These are phyloP conservation scores for Limonium bicolor DNA, from an alignment of 148 eudicot species.

Conservation along the genomic window DNA sequence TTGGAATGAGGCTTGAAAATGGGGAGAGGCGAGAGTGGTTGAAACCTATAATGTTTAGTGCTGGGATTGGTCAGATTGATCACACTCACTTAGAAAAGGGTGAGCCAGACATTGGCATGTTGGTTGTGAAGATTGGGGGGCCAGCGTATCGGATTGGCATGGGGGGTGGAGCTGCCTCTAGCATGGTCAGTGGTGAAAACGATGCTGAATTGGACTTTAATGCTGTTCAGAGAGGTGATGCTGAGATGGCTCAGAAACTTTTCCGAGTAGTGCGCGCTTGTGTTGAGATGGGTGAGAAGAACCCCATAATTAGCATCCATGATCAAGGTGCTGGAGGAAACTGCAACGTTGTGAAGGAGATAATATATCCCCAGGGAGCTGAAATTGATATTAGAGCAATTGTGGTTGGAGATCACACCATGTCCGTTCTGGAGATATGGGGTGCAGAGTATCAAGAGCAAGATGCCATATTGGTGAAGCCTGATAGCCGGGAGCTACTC, in stretches of 20 bases:
- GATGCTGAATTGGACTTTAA: slow-evolving; percentile 86
- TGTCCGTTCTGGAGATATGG: slow-evolving; percentile 93
- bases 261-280: slow-evolving; percentile 90
- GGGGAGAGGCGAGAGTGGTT: slow-evolving; percentile 90
- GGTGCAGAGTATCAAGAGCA: slow-evolving; percentile 98
- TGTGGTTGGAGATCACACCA: slow-evolving; percentile 83
- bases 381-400: slow-evolving; percentile 69
- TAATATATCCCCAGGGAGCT: slow-evolving; percentile 82
- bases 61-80: slow-evolving; percentile 82
- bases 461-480: slow-evolving; percentile 78
- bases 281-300: slow-evolving; percentile 75
- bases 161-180: slow-evolving; percentile 98
- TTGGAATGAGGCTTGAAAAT: slow-evolving; percentile 78
- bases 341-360: slow-evolving; percentile 91
- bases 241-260: slow-evolving; percentile 87
- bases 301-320: slow-evolving; percentile 81
- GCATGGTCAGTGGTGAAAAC: slow-evolving; percentile 93
- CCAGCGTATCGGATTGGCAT: slow-evolving; percentile 93
- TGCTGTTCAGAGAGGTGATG: slow-evolving; percentile 96
- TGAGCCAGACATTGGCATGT: slow-evolving; percentile 74
- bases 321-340: slow-evolving; percentile 98
- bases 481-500: slow-evolving; percentile 51
- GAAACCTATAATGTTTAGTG: slow-evolving; percentile 93
- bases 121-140: slow-evolving; percentile 88
- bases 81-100: slow-evolving; percentile 60